Evolutionary conservation across 345 rosid species (phyloP), one percentile per base, ranked within the genome.

Genomic region (Citrus unshiu): DNA sequence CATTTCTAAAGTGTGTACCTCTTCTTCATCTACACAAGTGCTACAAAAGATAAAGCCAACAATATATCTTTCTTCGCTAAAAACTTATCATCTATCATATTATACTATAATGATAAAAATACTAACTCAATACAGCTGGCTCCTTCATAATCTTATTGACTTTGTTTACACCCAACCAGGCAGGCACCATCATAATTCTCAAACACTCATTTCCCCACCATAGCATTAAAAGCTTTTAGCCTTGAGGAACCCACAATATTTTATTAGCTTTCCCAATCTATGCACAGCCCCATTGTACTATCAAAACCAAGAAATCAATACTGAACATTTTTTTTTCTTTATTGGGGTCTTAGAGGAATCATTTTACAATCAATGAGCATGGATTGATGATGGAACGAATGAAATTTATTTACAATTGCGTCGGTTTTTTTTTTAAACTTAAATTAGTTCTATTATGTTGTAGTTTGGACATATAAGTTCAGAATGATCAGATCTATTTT

Each of bases 111-210:
- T 73, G 25, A 77, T 12, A 27, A 59, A n/a, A 40, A 71, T 67
- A 49, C 76, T 27, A 58, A 67, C 30, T 27, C 56, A 63, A 49
- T 39, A 83, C 83, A 83, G 79, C 86, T 83, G 83, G 86, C 32
- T 80, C 70, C 66, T 68, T 80, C 74, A 70, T 75, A 59, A 56
- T 77, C 62, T 61, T 30, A 54, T 80, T 80, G 83, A 70, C 79
- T 80, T 83, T 63, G 81, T 59, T 62, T 74, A 9, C 77, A 58
- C 59, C 75, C 68, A 68, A 80, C 72, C 66, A 7, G 43, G 24
- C 40, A 65, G 6, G 65, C 82, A 75, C 29, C 72, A 81, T 81
- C 80, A 76, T 81, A 60, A 62, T 49, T 69, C 74, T 43, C 19
- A 60, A 72, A 72, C 76, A 78, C 80, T 78, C 68, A 2, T 9